A percentile compares a stretch with the other conserved stretches of the same genome.
phyloP scores from a whole-genome alignment of 805 yeast genomes.

The Groenewaldozyma salmanticensis region DNA sequence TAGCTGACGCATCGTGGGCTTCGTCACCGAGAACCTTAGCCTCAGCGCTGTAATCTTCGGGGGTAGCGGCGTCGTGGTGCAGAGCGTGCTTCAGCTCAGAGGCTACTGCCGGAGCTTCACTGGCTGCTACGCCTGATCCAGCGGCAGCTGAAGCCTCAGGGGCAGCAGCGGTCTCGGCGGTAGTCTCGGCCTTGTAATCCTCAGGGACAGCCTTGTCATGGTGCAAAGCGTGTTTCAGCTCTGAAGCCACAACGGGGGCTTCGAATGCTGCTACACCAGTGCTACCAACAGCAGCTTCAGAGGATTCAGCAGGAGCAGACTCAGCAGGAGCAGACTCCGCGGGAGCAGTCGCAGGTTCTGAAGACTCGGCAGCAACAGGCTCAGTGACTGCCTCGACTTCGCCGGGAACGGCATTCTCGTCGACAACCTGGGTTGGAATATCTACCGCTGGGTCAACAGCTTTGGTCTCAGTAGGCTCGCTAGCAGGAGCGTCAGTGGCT shows the following conservation, averaged over 20 bases:
- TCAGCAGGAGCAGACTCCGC: slow-evolving; percentile 2
- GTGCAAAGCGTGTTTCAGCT: slow-evolving; percentile 1
- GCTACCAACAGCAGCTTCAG: neutral
- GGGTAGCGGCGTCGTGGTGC: neutral
- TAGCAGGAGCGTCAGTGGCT: slow-evolving; percentile 1
- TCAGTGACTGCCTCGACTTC: slow-evolving; percentile 1
- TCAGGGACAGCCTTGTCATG: slow-evolving; percentile 2
- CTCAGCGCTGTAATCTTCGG: neutral
- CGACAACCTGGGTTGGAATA: neutral
- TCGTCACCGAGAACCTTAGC: slow-evolving; percentile 3
- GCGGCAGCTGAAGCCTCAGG: slow-evolving; percentile 1
- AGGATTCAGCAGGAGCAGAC: slow-evolving; percentile 1
- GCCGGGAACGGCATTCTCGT: neutral
- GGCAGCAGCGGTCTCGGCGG: neutral
- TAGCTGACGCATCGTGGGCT: slow-evolving; percentile 7
- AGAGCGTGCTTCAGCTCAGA: neutral
- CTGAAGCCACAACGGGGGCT: neutral
- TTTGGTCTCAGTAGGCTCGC: neutral
- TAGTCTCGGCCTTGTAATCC: neutral
- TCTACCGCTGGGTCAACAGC: neutral
- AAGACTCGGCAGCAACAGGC: slow-evolving; percentile 2
- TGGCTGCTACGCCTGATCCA: neutral
- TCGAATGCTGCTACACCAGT: neutral
- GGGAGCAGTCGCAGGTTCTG: slow-evolving; percentile 3
- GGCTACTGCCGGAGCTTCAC: neutral